Conservation (phyloP, 139 green algal species). For the Penium margaritaceum region DNA sequence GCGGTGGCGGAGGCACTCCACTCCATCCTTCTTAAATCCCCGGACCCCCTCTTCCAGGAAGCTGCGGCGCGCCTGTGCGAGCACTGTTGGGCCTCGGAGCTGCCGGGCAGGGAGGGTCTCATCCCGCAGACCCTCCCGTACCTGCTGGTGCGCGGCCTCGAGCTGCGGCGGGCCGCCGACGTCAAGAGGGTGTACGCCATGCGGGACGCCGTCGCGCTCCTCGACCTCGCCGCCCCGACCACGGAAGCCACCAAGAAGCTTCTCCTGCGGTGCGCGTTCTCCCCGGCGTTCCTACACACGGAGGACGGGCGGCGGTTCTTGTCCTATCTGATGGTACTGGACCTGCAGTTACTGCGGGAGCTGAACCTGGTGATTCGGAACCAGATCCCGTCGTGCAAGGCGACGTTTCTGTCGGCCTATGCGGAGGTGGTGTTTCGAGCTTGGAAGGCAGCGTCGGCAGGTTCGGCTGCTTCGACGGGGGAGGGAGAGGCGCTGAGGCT, state of each 20-base stretch:
- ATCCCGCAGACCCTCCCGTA: conserved; percentile 64
- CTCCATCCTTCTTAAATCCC: no score
- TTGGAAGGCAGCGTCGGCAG: conserved; percentile 56
- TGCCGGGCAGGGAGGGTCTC: conserved; percentile 53
- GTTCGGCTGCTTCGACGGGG: conserved; percentile 54
- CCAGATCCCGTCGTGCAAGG: conserved; percentile 60
- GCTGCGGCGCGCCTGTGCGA: conserved; percentile 61
- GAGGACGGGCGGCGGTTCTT: conserved; percentile 68
- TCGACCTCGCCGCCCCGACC: conserved; percentile 67
- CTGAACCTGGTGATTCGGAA: conserved; percentile 68
- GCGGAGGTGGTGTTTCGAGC: conserved; percentile 67
- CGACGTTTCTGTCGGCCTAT: conserved; percentile 67
- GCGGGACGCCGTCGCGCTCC: conserved; percentile 55
- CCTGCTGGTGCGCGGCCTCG: conserved; percentile 52
- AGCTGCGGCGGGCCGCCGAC: conserved; percentile 42
- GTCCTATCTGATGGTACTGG: conserved; percentile 59
- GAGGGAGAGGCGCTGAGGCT: no score
- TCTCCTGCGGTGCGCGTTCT: conserved; percentile 61
- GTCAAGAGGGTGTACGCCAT: conserved; percentile 66
- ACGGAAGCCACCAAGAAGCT: conserved; percentile 44
- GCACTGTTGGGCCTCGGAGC: conserved; percentile 60
- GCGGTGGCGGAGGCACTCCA: no score
- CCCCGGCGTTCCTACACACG: conserved; percentile 59
- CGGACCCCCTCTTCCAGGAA: conserved; percentile 58
- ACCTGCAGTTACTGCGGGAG: conserved; percentile 60